phyloP scores from a whole-genome alignment of 345 rosid species.

The Hibiscus tridactylites region DNA sequence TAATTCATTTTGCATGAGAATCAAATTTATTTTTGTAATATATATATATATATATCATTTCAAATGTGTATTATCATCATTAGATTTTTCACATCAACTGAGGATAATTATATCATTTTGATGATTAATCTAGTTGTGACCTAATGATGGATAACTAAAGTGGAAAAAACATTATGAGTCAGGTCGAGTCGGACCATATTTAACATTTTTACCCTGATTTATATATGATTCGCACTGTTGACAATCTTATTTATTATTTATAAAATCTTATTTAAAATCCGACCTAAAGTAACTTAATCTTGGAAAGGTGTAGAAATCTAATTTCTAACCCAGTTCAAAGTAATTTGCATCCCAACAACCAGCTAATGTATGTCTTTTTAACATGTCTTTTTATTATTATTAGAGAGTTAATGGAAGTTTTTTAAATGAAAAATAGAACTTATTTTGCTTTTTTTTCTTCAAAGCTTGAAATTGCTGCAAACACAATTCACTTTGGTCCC shows the following conservation, averaged over 20 bases:
- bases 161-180: no score
- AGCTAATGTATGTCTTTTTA: not conserved
- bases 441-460: not conserved
- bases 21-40: not conserved
- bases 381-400: not conserved
- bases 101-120: not conserved
- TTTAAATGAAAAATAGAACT: not conserved
- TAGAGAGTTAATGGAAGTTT: not conserved
- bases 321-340: not conserved
- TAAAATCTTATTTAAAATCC: no score
- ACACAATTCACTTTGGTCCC: not conserved
- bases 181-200: no score
- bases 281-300: no score
- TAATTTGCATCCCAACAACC: not conserved
- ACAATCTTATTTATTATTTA: no score
- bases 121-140: slow-evolving; percentile 6
- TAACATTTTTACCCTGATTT: no score
- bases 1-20: not conserved
- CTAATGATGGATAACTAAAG: not conserved
- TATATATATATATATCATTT: no score
- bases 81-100: not conserved
- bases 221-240: no score
- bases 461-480: slow-evolving; percentile 1
- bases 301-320: no score
- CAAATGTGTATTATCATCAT: not conserved